These are phyloP conservation scores for Aschersonia sp. DNA, from an alignment of 2,329 filamentous ascomycete genomes.

Conservation along the genomic window DNA sequence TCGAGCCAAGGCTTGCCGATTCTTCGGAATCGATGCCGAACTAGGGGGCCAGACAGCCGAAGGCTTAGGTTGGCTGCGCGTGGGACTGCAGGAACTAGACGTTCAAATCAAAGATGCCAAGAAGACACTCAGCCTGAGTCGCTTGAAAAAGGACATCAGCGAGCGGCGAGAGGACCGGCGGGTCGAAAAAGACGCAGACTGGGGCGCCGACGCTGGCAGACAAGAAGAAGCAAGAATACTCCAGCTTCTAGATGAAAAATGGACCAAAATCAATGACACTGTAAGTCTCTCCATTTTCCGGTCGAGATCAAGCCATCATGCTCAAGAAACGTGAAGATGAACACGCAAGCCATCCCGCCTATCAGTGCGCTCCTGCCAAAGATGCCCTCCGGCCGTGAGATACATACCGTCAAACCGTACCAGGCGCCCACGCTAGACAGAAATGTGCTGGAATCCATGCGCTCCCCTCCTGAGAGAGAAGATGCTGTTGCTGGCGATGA, in stretches of 20 bases:
- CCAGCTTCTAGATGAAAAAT: constrained; percentile 77
- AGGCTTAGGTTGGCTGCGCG: constrained; percentile 75
- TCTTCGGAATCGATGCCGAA: constrained; percentile 84
- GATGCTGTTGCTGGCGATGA: constrained; percentile 17
- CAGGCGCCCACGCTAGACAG: constrained; percentile 49
- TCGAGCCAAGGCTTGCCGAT: constrained; percentile 74
- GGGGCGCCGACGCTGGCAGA: constrained; percentile 74
- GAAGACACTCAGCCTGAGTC: constrained; percentile 42
- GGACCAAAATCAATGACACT: constrained; percentile 87
- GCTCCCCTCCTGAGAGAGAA: constrained; percentile 19
- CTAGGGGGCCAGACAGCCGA: constrained; percentile 66
- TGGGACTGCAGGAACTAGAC: constrained; percentile 62
- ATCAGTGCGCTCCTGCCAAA: constrained; percentile 57
- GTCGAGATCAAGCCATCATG: constrained; percentile 2
- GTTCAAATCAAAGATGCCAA: constrained; percentile 37
- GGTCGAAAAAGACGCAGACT: constrained; percentile 56
- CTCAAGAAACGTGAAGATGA: constrained; percentile 43
- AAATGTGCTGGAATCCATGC: constrained; percentile 48
- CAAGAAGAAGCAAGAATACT: constrained; percentile 75
- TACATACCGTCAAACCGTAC: constrained; percentile 59
- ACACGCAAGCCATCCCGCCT: constrained; percentile 63
- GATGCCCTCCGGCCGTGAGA: constrained; percentile 81
- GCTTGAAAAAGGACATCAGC: constrained; percentile 57
- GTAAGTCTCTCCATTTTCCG: constrained; percentile 32
- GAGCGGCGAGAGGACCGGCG: constrained; percentile 69